Evolutionary conservation across 306 rosid species (phyloP).

Genomic region (Trifolium dubium): DNA sequence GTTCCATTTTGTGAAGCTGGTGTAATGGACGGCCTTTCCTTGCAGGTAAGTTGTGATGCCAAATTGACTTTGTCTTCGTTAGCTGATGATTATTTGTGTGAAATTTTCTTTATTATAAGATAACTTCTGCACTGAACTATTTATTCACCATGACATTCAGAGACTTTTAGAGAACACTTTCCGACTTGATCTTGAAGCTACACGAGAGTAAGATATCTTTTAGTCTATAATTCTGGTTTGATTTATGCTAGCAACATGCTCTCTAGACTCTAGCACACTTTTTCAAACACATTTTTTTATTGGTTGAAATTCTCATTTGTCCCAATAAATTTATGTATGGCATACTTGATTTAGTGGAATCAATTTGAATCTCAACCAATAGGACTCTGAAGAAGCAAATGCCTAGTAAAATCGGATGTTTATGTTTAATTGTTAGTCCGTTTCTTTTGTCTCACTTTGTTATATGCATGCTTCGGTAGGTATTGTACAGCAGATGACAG

Average conservation of each 20-base stretch:
- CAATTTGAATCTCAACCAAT: too few species aligned
- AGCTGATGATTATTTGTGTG: conserved; percentile 17
- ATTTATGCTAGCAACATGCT: too few species aligned
- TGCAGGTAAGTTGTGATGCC: conserved; percentile 70
- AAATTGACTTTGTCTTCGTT: conserved; percentile 19
- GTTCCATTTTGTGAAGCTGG: conserved; percentile 95
- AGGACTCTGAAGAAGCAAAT: conserved; percentile 11
- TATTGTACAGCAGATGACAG: conserved; percentile 85
- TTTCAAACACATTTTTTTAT: too few species aligned
- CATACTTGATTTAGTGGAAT: too few species aligned
- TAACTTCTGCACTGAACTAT: conserved; percentile 25
- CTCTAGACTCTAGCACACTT: too few species aligned
- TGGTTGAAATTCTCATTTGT: too few species aligned
- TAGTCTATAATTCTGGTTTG: conserved; percentile 21
- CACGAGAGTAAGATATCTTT: conserved; percentile 71
- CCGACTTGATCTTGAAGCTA: conserved; percentile 76
- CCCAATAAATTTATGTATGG: too few species aligned
- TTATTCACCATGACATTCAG: conserved; percentile 52
- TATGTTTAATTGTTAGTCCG: neutral
- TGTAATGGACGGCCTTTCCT: conserved; percentile 77
- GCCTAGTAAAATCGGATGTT: conserved; percentile 10
- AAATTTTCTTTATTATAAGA: conserved; percentile 26
- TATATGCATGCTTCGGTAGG: conserved; percentile 48
- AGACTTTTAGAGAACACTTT: conserved; percentile 96
- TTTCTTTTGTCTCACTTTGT: conserved; percentile 17